These are phyloP conservation scores for Talaromyces stipitatus DNA, from an alignment of 495 filamentous ascomycete species.

Conservation along the genomic window DNA sequence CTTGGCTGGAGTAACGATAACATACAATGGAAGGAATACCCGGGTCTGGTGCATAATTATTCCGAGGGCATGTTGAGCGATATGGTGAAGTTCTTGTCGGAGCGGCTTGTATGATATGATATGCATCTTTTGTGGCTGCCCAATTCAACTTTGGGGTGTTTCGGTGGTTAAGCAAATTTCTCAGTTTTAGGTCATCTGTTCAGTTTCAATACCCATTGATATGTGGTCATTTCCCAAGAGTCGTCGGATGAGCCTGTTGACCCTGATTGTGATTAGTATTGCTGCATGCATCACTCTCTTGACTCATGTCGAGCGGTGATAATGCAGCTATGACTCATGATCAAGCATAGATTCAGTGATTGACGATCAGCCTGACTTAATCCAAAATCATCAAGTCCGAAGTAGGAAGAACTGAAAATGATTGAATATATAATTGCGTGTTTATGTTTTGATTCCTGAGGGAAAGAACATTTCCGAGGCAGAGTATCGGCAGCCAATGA, in stretches of 20 bases:
- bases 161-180: background rate
- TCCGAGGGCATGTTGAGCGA: slow-evolving; percentile 1
- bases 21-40: background rate
- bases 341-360: background rate
- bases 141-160: background rate
- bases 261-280: background rate
- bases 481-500: background rate
- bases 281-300: background rate
- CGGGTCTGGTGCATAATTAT: background rate
- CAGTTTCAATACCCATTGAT: background rate
- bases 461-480: background rate
- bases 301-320: background rate
- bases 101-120: background rate
- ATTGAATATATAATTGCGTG: no score
- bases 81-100: slow-evolving; percentile 1
- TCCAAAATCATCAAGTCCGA: no score
- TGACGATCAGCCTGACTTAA: no score
- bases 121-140: background rate
- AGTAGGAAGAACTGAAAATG: no score
- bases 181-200: background rate
- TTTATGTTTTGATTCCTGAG: background rate
- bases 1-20: background rate
- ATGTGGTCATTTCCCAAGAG: background rate
- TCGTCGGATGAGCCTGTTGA: background rate
- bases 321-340: background rate